A percentile compares a stretch with the other conserved stretches of the same genome.
phyloP scores from a whole-genome alignment of 2,329 filamentous ascomycete genomes.

The Fusarium fracticaudum region DNA sequence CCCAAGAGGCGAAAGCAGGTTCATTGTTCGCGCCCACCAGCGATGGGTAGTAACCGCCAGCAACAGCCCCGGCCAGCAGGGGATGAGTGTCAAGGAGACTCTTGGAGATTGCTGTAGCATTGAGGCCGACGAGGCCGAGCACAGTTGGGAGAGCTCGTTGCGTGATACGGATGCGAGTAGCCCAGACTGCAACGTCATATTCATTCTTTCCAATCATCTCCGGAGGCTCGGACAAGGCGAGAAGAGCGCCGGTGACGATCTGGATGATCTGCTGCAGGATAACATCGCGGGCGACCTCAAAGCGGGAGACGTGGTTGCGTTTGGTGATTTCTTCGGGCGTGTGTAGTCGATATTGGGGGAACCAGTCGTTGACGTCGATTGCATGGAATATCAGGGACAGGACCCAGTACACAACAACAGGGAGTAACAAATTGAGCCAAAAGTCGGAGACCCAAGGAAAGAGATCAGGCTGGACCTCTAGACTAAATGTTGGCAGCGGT shows the following conservation, averaged over 20 bases:
- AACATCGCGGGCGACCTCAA: conserved; percentile 90
- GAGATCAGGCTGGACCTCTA: conserved; percentile 75
- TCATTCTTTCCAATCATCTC: conserved; percentile 81
- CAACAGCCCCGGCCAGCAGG: conserved; percentile 76
- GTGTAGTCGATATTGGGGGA: conserved; percentile 91
- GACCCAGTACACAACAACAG: conserved; percentile 87
- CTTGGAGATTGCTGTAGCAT: conserved; percentile 78
- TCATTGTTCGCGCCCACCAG: conserved; percentile 69
- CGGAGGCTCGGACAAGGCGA: conserved; percentile 77
- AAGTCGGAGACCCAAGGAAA: conserved; percentile 84
- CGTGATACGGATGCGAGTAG: conserved; percentile 79
- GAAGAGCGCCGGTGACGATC: conserved; percentile 72
- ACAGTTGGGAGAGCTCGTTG: conserved; percentile 81
- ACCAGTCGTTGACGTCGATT: conserved; percentile 86
- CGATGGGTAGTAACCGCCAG: conserved; percentile 83
- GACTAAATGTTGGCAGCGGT: conserved; percentile 83
- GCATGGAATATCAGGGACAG: conserved; percentile 87
- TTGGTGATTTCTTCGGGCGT: conserved; percentile 91
- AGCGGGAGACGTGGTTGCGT: conserved; percentile 86
- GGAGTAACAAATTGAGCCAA: conserved; percentile 77
- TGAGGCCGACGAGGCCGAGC: conserved; percentile 77
- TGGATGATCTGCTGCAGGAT: conserved; percentile 92
- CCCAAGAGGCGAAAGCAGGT: conserved; percentile 85
- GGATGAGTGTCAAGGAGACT: conserved; percentile 77
- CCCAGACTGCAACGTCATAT: conserved; percentile 92